Evolutionary conservation across 2,329 filamentous ascomycete species (phyloP), one percentile per base, ranked within the genome.

Genomic region (Aspergillus tanneri): DNA sequence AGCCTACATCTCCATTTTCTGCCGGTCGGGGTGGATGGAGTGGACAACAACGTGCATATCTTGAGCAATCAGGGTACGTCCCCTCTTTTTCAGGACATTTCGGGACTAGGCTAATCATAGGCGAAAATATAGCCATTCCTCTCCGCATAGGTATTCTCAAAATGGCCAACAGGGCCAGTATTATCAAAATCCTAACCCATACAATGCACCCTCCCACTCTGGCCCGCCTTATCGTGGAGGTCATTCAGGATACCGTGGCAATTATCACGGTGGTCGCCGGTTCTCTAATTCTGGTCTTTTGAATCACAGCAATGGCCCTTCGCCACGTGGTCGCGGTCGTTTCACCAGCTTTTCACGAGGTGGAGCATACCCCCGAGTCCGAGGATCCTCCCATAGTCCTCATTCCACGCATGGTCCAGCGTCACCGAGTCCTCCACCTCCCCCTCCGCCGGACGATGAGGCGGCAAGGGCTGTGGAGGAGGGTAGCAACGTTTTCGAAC

Each of bases 271-370:
- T 7, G 75, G 75, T 51, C 72, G 75, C 50, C 72, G 76, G 32
- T 73, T 65, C 42, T 71, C 72, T 34, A 63, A 59, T 59, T 73
- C 38, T 72, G 71, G 23, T 74, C 81, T 40, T 25, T 77, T 77
- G 32, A 72, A 72, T 21, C 75, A 79, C 49, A 55, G 59, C 24
- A 65, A 64, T 40, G 58, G 67, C 2, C 63, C 68, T 24, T 58
- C 69, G 16, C 70, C 72, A 24, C 78, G 85, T 43, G 83, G 83
- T 27, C 73, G 80, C 55, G 77, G 73, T 25, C 73, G 84, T 70
- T 80, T 86, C 74, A 77, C 84, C 69, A 82, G 87, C 69, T 66
- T 84, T 2, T 87, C 89, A 37, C 91, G 88, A 86, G 86, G 81
- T 46, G 78, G 83, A 35, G 76, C 75, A 25, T 75, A 76, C 40